phyloP scores from a whole-genome alignment of 2,329 filamentous ascomycete species.

The Phialophora macrospora region DNA sequence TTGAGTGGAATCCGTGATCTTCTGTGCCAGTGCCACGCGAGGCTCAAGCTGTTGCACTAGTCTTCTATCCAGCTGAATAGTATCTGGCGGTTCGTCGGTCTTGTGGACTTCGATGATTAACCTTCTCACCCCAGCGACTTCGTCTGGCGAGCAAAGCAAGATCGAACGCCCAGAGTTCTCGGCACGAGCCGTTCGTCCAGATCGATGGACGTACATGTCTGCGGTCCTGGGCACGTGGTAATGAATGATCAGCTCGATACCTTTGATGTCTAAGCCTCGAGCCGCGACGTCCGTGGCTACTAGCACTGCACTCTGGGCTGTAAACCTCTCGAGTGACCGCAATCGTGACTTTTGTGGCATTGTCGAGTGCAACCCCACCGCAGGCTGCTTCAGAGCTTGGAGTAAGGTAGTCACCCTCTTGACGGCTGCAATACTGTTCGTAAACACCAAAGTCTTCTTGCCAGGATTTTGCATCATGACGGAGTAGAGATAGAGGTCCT shows the following conservation, averaged over 20 bases:
- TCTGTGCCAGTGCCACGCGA: constrained; percentile 80
- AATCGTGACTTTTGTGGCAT: constrained; percentile 96
- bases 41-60: constrained; percentile 77
- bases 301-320: constrained; percentile 68
- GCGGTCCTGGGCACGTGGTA: constrained; percentile 93
- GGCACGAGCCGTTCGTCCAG: constrained; percentile 89
- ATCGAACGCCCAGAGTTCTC: constrained; percentile 78
- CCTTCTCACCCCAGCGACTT: constrained; percentile 81
- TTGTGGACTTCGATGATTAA: constrained; percentile 88
- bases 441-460: constrained; percentile 84
- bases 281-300: constrained; percentile 94
- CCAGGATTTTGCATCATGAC: constrained; percentile 75
- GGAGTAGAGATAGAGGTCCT: constrained; percentile 94
- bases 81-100: constrained; percentile 47
- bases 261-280: constrained; percentile 88
- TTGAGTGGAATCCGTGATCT: constrained; percentile 77
- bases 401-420: constrained; percentile 83
- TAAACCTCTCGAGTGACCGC: constrained; percentile 90
- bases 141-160: constrained; percentile 86
- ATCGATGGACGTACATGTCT: constrained; percentile 93
- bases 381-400: constrained; percentile 77
- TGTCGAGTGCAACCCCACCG: constrained; percentile 78
- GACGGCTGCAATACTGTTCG: constrained; percentile 93
- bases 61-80: constrained; percentile 80
- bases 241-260: constrained; percentile 87